Evolutionary conservation across 441 rosid genomes (phyloP).

Genomic region (Aquilaria agallochum): DNA sequence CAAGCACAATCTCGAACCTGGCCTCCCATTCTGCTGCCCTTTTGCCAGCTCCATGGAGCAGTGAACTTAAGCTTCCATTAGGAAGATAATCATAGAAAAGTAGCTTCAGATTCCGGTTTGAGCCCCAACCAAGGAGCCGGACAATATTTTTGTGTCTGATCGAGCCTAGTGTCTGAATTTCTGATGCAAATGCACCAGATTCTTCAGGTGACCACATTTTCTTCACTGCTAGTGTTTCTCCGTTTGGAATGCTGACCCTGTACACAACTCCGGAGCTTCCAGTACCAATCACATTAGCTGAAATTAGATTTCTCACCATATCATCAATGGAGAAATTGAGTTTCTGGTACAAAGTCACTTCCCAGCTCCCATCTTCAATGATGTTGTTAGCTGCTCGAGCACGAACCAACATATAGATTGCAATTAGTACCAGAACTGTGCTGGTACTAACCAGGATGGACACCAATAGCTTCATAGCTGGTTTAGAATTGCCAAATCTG

Average conservation of each 20-base stretch:
- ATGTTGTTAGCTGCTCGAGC: constrained; percentile 30
- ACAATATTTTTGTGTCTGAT: constrained; percentile 84
- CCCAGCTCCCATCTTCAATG: constrained; percentile 56
- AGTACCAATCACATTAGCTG: constrained; percentile 84
- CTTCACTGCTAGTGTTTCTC: constrained; percentile 82
- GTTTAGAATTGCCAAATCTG: constrained; percentile 28
- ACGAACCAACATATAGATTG: constrained; percentile 50
- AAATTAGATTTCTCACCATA: constrained; percentile 48
- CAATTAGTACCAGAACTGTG: constrained; percentile 58
- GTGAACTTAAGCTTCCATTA: constrained; percentile 87
- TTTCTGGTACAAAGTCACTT: constrained; percentile 77
- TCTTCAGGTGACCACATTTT: constrained; percentile 94
- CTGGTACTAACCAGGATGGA: constrained; percentile 64
- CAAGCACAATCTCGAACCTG: constrained; percentile 62
- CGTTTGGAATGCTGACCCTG: constrained; percentile 59
- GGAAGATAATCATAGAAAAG: constrained; percentile 92
- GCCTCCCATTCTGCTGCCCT: constrained; percentile 89
- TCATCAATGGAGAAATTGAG: constrained; percentile 76
- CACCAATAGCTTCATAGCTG: constrained; percentile 62
- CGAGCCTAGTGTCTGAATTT: constrained; percentile 77
- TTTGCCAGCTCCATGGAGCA: constrained; percentile 76
- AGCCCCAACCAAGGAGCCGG: constrained; percentile 83
- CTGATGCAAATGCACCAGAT: constrained; percentile 78
- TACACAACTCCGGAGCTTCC: constrained; percentile 98
- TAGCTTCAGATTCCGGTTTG: constrained; percentile 65